These are phyloP conservation scores for Bifiguratus adelaidae DNA, from an alignment of 192 early-diverging fungal species.

Conservation along the genomic window DNA sequence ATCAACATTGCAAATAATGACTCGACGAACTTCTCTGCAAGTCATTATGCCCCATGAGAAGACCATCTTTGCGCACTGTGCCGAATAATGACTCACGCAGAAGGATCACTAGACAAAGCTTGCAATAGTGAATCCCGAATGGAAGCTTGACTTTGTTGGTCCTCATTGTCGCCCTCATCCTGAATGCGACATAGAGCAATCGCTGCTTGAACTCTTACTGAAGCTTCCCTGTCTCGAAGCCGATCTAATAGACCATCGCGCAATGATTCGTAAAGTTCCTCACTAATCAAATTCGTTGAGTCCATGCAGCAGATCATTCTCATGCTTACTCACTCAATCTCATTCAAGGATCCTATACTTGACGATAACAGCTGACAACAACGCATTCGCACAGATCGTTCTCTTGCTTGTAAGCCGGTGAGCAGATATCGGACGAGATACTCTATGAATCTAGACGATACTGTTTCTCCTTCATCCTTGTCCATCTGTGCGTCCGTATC, in stretches of 20 bases:
- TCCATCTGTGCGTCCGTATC: slow-evolving; percentile 19
- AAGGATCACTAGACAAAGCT: too few species aligned
- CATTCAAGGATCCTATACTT: slow-evolving; percentile 58
- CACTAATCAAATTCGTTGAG: too few species aligned
- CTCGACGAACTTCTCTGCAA: slow-evolving; percentile 69
- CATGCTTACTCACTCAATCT: slow-evolving; percentile 76
- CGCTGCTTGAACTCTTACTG: slow-evolving; percentile 68
- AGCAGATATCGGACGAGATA: slow-evolving; percentile 56
- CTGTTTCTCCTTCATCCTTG: slow-evolving; percentile 33
- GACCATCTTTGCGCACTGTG: too few species aligned
- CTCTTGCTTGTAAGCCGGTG: slow-evolving; percentile 70
- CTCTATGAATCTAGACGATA: slow-evolving; percentile 62
- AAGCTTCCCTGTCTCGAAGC: slow-evolving; percentile 69
- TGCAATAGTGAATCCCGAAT: too few species aligned
- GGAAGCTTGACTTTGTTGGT: slow-evolving; percentile 40
- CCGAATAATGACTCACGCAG: too few species aligned
- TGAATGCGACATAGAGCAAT: slow-evolving; percentile 69
- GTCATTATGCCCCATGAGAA: too few species aligned
- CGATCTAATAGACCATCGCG: slow-evolving; percentile 59
- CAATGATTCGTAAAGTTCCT: slow-evolving; percentile 63
- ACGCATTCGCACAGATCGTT: slow-evolving; percentile 63
- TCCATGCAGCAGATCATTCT: too few species aligned
- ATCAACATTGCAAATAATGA: slow-evolving; percentile 65
- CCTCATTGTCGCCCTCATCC: slow-evolving; percentile 38
- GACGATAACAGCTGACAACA: slow-evolving; percentile 68